These are phyloP conservation scores for Citrullus colocynthis DNA, from an alignment of 306 rosid species.

Conservation along the genomic window DNA sequence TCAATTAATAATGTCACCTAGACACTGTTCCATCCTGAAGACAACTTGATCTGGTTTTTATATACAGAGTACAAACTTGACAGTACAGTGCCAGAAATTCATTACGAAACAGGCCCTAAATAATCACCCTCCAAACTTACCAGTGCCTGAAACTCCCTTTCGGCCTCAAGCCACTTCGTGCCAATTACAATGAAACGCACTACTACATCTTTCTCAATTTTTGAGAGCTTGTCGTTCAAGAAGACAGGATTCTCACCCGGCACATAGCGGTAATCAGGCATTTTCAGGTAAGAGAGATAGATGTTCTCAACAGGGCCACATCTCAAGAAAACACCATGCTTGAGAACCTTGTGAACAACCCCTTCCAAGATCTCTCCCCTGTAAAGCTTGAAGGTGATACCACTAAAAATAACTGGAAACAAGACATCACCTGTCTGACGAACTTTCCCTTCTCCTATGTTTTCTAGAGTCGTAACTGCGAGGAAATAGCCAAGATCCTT, in stretches of 20 bases:
- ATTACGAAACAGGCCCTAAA: conserved; percentile 52
- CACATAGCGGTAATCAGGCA: conserved; percentile 58
- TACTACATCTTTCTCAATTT: conserved; percentile 42
- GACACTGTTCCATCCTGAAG: background rate
- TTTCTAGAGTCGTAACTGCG: conserved; percentile 61
- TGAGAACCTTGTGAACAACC: conserved; percentile 61
- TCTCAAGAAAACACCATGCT: conserved; percentile 76
- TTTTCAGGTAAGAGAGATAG: conserved; percentile 53
- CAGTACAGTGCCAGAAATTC: background rate
- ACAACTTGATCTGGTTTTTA: background rate
- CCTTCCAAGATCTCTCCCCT: conserved; percentile 77
- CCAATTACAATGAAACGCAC: conserved; percentile 70
- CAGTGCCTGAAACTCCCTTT: conserved; percentile 81
- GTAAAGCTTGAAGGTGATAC: conserved; percentile 61
- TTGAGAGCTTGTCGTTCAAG: conserved; percentile 42
- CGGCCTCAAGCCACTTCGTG: conserved; percentile 83
- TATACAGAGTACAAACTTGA: background rate
- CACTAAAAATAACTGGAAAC: conserved; percentile 59
- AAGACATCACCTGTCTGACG: conserved; percentile 74
- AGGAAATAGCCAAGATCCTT: conserved; percentile 65
- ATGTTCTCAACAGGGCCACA: conserved; percentile 70
- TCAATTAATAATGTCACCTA: background rate
- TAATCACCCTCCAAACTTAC: conserved; percentile 76
- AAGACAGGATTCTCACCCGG: conserved; percentile 65
- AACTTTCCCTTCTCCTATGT: conserved; percentile 69